phyloP scores from a whole-genome alignment of 176 grass and related monocot species.

The Elaeis guineensis region DNA sequence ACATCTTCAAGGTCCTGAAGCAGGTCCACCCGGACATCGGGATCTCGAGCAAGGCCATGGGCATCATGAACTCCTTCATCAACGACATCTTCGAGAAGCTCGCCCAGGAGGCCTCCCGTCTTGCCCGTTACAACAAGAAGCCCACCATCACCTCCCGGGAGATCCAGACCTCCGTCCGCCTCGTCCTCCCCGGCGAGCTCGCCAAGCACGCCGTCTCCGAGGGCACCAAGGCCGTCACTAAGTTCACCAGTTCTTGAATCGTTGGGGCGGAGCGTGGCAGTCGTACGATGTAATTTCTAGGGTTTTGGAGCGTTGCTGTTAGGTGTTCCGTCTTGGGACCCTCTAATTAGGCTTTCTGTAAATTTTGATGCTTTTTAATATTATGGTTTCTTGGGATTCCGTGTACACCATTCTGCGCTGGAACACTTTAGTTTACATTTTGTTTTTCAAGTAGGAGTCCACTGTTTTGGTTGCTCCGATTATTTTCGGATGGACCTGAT shows the following conservation, averaged over 20 bases:
- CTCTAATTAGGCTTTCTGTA: too few relatives aligned
- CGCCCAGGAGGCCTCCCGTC: conserved; percentile 34
- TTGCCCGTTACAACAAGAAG: conserved; percentile 28
- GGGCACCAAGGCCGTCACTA: conserved; percentile 26
- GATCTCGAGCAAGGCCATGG: conserved; percentile 89
- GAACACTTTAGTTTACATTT: too few relatives aligned
- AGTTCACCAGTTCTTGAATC: neutral
- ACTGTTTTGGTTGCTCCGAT: too few relatives aligned
- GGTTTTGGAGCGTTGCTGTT: too few relatives aligned
- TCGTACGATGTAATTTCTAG: too few relatives aligned
- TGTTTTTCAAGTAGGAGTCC: too few relatives aligned
- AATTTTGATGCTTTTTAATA: too few relatives aligned
- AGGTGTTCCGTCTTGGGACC: too few relatives aligned
- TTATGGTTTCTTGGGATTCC: too few relatives aligned
- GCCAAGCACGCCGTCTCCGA: conserved; percentile 25
- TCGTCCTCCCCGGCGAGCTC: conserved; percentile 21
- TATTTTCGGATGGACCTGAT: too few relatives aligned
- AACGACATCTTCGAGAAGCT: conserved; percentile 78
- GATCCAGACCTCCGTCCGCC: conserved; percentile 26
- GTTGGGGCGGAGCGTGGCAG: too few relatives aligned
- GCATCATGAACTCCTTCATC: conserved; percentile 96
- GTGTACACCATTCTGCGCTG: too few relatives aligned
- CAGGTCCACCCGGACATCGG: conserved; percentile 88
- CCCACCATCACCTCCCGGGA: conserved; percentile 21
- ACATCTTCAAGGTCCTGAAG: conserved; percentile 88